A percentile compares a stretch with the other conserved stretches of the same genome.
phyloP scores from a whole-genome alignment of 2,329 filamentous ascomycete species.

The Fusarium avenaceum region DNA sequence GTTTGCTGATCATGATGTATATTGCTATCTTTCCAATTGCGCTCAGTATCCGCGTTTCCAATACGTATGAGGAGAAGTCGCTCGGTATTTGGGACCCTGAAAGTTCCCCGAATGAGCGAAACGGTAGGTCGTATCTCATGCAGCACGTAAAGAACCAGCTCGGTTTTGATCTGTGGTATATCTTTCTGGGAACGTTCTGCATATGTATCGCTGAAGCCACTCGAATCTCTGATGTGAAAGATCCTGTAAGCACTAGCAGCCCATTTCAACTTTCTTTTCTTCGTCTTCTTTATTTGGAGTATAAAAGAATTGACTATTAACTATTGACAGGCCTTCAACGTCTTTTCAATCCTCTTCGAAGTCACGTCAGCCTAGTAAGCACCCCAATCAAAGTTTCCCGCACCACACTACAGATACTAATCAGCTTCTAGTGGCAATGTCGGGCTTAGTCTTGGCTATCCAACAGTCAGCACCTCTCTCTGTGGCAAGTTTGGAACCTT shows the following conservation, averaged over 20 bases:
- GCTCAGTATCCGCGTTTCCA: constrained; percentile 70
- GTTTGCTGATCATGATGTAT: constrained; percentile 75
- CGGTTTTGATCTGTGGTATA: constrained; percentile 58
- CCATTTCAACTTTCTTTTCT: too few species aligned
- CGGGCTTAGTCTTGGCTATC: constrained; percentile 52
- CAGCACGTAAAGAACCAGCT: constrained; percentile 55
- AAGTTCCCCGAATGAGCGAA: constrained; percentile 42
- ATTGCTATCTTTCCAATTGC: constrained; percentile 72
- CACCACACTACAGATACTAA: too few species aligned
- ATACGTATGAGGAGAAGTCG: constrained; percentile 72
- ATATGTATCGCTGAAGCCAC: constrained; percentile 50
- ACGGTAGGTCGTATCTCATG: constrained; percentile 48
- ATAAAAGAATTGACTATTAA: too few species aligned
- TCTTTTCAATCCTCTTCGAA: constrained; percentile 52
- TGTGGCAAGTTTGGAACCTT: constrained; percentile 49
- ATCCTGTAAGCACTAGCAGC: constrained; percentile 35
- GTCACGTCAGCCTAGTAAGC: constrained; percentile 52
- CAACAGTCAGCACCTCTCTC: constrained; percentile 47
- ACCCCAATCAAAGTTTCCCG: too few species aligned
- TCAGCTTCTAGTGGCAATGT: constrained; percentile 49
- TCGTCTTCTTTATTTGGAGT: not conserved
- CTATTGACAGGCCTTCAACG: constrained; percentile 42
- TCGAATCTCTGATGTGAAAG: constrained; percentile 37
- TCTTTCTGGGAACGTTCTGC: constrained; percentile 55
- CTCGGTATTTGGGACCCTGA: constrained; percentile 67